Conservation (phyloP, 257 asterid species). For the Coffea eugenioides region DNA sequence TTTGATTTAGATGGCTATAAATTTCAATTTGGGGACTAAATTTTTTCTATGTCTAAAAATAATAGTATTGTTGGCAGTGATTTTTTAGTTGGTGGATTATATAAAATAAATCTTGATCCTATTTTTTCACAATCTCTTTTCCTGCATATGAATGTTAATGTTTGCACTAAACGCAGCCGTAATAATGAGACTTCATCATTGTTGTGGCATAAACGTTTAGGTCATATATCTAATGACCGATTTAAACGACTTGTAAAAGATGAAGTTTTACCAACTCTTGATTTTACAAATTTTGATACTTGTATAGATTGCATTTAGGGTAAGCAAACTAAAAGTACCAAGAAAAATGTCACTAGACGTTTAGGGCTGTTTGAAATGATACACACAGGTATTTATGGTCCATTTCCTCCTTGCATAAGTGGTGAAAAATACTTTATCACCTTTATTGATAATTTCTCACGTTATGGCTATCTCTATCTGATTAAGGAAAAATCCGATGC, state of each 20-base stretch:
- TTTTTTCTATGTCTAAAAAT: background rate
- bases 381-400: background rate
- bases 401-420: background rate
- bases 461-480: background rate
- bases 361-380: background rate
- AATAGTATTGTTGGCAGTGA: background rate
- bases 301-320: background rate
- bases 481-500: background rate
- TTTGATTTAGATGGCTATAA: conserved; percentile 11
- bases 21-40: background rate
- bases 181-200: background rate
- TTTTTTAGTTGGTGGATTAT: background rate
- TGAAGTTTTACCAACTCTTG: conserved; percentile 1
- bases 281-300: background rate
- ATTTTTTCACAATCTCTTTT: background rate
- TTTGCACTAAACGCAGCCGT: background rate
- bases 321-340: background rate
- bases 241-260: conserved; percentile 2
- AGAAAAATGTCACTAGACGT: background rate
- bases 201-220: background rate
- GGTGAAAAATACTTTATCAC: conserved; percentile 11
- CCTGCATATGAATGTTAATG: too few species aligned
- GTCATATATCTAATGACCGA: background rate
- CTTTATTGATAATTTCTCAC: conserved; percentile 4
- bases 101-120: background rate